These are phyloP conservation scores for Tolypocladium amazonense DNA, from an alignment of 2,329 filamentous ascomycete species.

Conservation along the genomic window DNA sequence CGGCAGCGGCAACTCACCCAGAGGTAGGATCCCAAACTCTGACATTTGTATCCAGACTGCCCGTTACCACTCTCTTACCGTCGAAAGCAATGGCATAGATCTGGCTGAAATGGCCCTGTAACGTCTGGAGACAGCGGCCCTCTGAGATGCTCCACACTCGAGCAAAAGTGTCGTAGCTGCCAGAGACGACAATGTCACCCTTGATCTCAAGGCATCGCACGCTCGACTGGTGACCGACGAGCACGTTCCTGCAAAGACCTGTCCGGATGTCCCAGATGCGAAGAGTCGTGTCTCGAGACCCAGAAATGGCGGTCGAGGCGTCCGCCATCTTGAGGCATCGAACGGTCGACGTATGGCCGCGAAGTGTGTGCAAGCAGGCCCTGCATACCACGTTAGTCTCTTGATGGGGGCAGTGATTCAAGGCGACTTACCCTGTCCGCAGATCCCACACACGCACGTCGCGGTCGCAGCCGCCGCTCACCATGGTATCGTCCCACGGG, in stretches of 20 bases:
- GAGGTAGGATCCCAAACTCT: conserved; percentile 90
- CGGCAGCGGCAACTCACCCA: conserved; percentile 44
- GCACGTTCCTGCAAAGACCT: conserved; percentile 79
- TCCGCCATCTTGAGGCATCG: conserved; percentile 97
- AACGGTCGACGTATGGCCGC: conserved; percentile 93
- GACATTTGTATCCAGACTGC: conserved; percentile 92
- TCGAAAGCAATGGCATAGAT: conserved; percentile 99
- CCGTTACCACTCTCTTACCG: conserved; percentile 83
- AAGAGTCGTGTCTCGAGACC: conserved; percentile 87
- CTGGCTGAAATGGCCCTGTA: conserved; percentile 93
- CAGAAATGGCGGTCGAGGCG: conserved; percentile 85
- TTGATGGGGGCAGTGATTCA: not conserved
- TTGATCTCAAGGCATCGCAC: conserved; percentile 93
- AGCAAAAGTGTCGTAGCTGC: conserved; percentile 94
- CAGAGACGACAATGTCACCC: conserved; percentile 93
- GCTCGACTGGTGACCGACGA: conserved; percentile 91
- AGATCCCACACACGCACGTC: conserved; percentile 97
- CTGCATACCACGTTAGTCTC: conserved; percentile 31
- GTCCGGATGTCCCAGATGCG: conserved; percentile 90
- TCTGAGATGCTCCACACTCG: conserved; percentile 97
- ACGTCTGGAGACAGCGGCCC: conserved; percentile 79
- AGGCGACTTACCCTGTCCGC: conserved; percentile 63
- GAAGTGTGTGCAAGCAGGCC: conserved; percentile 67
- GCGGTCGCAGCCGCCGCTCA: conserved; percentile 91
- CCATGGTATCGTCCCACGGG: conserved; percentile 88